Evolutionary conservation across 2,329 filamentous ascomycete species (phyloP), one percentile per base, ranked within the genome.

Genomic region (Calonectria pauciramosa): DNA sequence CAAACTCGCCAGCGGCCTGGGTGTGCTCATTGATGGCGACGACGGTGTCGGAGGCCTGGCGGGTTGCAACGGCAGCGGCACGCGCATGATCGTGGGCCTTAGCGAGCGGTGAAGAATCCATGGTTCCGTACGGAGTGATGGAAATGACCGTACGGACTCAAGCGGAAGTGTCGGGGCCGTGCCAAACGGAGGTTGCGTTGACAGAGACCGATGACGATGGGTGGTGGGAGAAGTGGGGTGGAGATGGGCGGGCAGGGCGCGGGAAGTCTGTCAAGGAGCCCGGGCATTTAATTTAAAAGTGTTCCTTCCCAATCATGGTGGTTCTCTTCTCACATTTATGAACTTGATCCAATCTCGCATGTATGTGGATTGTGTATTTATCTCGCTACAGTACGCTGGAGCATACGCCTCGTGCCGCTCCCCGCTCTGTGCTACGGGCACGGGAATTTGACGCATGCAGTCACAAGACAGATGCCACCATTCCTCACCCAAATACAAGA

Each of bases 61-160:
- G 93, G 70, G 96, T 95, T 30, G 93, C 89, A 30, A 95, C 93
- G 54, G 96, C 96, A 81, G 95, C 96, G 81, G 95, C 96, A 81
- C 93, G 93, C 66, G 95, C 96, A 86, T 98, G 96, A 79, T 96
- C 94, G 86, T 98, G 95, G 76, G 96, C 96, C 92, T 96, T 83
- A 47, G 82, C 78, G 65, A 86, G 79, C 41, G 85, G 84, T 11
- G 85, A 85, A 4, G 82, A 81, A 41, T 87, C 85, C 85, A 87
- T 87, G 65, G 20, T 82, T 71, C 74, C 76, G 75, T 80, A 60
- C 20, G 52, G 49, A 63, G 41, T 30, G 52, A 67, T 54, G 20
- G 66, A 73, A 28, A 23, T 51, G 13, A 51, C 51, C 65, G 44
- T 44, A 52, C 56, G 56, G 56, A 63, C 34, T 63, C 34, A 41